phyloP scores from a whole-genome alignment of 1,139 yeast species.

The Diutina scorzettiae region DNA sequence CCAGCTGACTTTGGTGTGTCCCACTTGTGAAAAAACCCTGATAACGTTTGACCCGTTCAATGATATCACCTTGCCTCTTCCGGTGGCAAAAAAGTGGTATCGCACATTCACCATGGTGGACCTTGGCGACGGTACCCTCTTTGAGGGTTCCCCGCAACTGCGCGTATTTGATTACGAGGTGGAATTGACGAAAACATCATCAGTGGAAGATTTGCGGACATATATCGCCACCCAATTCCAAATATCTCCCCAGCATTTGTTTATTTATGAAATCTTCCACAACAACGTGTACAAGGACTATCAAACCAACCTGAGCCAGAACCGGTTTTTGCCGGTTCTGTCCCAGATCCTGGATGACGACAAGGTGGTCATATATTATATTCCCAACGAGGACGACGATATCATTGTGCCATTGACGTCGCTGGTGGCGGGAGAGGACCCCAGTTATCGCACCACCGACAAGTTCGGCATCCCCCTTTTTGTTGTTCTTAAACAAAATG shows the following conservation, averaged over 20 bases:
- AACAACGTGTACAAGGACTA: constrained; percentile 59
- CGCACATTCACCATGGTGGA: constrained; percentile 56
- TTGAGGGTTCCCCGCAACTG: constrained; percentile 18
- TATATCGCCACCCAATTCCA: constrained; percentile 45
- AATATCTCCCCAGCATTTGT: constrained; percentile 32
- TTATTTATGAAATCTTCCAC: constrained; percentile 63
- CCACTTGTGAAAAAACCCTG: constrained; percentile 69
- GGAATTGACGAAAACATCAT: constrained; percentile 55
- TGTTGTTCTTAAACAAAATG: constrained; percentile 41
- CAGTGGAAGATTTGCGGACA: constrained; percentile 39
- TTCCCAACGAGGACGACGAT: constrained; percentile 36
- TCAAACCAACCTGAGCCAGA: constrained; percentile 47
- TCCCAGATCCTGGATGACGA: constrained; percentile 59
- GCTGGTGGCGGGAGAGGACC: constrained; percentile 33
- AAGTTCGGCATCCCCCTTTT: constrained; percentile 69
- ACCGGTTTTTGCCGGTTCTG: constrained; percentile 53
- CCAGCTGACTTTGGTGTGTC: constrained; percentile 82
- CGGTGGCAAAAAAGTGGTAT: constrained; percentile 65
- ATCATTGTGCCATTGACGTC: constrained; percentile 61
- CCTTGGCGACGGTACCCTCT: constrained; percentile 22
- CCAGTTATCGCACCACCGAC: constrained; percentile 23
- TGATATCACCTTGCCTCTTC: constrained; percentile 83
- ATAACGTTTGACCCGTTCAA: constrained; percentile 91
- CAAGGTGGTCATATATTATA: constrained; percentile 56
- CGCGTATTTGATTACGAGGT: constrained; percentile 42